Evolutionary conservation across 306 rosid genomes (phyloP), one percentile per base, ranked within the genome.

Genomic region (Casuarina glauca): DNA sequence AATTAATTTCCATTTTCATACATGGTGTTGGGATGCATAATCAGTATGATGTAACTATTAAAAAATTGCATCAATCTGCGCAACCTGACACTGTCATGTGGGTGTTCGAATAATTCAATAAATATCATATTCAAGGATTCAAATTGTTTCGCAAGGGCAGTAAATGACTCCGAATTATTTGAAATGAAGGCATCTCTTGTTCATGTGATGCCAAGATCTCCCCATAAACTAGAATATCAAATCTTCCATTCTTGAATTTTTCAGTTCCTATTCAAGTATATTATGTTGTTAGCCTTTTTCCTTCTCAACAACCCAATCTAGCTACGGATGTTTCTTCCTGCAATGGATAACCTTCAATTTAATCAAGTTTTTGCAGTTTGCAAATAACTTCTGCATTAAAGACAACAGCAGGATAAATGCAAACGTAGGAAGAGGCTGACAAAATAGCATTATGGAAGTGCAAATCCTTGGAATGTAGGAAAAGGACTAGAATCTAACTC

Each of bases 401-500:
- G 36, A 62, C 9, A 36, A 12, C 64, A 54, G 60, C 55, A n/a
- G 62, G 49, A 72, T 45, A 72, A 70, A 3, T 64, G 75, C 80
- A 53, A 60, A 50, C 32, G 79, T 80, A 58, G 73, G 82, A 74
- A 80, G 68, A 70, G 50, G 69, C 67, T 64, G 82, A 52, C 74
- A 67, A 73, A 84, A 66, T 60, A 71, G 73, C 78, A 76, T 74
- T 61, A 43, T 72, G 77, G 66, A 76, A 60, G 58, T 45, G 73
- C 44, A 51, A 60, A n/a, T 42, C 70, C 19, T 76, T 20, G 39
- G 52, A 26, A 52, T 41, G 19, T 36, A n/a, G 57, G 70, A 2
- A 74, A 49, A 11, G 38, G 54, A 48, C 62, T n/a, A 12, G 58
- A 85, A 78, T 68, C 77, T 82, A 81, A 77, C 46, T 74, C 78